Base-by-base conservation (phyloP, 2,329 filamentous ascomycete species). In the Thermothelomyces thermophilus region DNA sequence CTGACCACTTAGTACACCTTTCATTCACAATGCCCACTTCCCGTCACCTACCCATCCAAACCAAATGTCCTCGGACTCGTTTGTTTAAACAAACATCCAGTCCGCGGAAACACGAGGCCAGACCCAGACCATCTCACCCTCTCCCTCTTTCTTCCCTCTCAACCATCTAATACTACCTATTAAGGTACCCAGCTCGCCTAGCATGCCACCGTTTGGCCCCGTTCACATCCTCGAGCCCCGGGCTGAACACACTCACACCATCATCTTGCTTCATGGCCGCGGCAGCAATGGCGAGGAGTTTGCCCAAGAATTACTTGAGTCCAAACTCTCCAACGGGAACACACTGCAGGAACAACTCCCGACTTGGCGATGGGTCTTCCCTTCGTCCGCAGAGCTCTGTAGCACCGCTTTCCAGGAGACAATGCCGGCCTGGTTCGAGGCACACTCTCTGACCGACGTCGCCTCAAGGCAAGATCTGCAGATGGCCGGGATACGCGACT, bases 231-330 rank as follows among this genome's bases (percentile, higher is more conserved):
- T 62, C 24, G 42, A 61, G 34, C 57, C 64, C 10, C 16, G 47
- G n/a, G 72, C n/a, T n/a, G n/a, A n/a, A n/a, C n/a, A 76, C 53
- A 71, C 71, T 0, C 68, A 74, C 47, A 74, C 72, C 0, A 62
- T 67, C 24, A 70, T 77, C 41, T 58, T 77, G 8, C 66, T 77
- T 0, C 74, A 77, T 50, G 74, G 75, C 10, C 66, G 72, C 3
- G 73, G 71, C 2, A 74, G 73, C 57, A 58, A 62, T 17, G 72
- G 71, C 0, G 59, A 61, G n/a, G 72, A 75, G 42, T 74, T 77
- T 50, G 67, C 70, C 0, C 58, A 70, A 8, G 72, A 75, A 11
- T 52, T 74, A 14, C 68, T 75, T 19, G 68, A 68, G 14, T 66
- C 64, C 0, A 35, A 37, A 0, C 58, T 64, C 1, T 66, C 71